phyloP scores from a whole-genome alignment of 164 flowering plant species.

The Chimonanthus praecox region DNA sequence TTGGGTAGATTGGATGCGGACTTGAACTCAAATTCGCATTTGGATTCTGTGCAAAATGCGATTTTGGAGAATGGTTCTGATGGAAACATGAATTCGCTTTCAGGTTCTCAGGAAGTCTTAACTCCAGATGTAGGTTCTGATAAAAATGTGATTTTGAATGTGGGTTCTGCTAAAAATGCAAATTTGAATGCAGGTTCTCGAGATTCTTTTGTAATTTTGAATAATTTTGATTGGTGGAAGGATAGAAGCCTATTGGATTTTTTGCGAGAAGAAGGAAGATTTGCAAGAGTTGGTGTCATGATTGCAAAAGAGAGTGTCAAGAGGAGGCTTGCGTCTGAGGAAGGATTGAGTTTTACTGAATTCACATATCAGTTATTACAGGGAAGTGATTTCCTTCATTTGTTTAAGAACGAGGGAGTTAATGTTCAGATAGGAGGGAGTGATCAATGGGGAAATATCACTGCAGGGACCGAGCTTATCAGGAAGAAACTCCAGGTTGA shows the following conservation, averaged over 20 bases:
- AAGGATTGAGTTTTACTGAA: constrained; percentile 30
- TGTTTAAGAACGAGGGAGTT: constrained; percentile 44
- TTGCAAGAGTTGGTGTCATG: constrained; percentile 61
- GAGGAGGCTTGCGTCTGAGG: constrained; percentile 27
- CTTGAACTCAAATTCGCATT: not conserved
- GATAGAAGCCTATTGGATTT: constrained; percentile 58
- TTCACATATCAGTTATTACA: constrained; percentile 76
- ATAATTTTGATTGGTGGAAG: constrained; percentile 90
- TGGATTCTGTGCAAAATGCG: not conserved
- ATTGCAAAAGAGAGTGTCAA: constrained; percentile 30
- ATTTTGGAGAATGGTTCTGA: constrained; percentile 1
- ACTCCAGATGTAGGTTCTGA: not conserved
- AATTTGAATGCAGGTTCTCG: not conserved
- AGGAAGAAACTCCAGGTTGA: constrained; percentile 50
- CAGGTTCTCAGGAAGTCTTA: not conserved
- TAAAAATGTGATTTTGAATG: not conserved
- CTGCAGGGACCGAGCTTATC: constrained; percentile 79
- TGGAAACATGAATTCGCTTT: not conserved
- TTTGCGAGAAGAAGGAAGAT: constrained; percentile 49
- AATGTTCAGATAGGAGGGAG: constrained; percentile 84
- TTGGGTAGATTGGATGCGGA: constrained; percentile 16
- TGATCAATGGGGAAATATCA: constrained; percentile 89
- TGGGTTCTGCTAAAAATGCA: not conserved
- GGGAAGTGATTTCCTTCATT: constrained; percentile 24
- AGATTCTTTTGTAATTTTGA: constrained; percentile 31